Evolutionary conservation across 352 stramenopile genomes (phyloP).

Genomic region (Pythium coloratum): DNA sequence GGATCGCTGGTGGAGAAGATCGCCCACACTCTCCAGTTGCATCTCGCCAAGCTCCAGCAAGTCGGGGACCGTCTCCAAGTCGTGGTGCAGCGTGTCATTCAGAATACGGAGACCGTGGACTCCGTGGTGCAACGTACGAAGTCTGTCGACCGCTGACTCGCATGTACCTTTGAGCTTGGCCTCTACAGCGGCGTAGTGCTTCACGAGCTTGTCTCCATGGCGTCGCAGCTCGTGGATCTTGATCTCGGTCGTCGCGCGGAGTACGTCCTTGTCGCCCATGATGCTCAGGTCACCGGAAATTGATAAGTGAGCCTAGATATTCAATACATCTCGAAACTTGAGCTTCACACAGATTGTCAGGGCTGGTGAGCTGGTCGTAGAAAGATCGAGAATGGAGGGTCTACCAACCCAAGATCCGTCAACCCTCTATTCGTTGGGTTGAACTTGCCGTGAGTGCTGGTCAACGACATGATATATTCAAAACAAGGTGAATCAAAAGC

Average conservation of each 20-base stretch:
- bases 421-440: not conserved
- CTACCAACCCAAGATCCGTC: too few relatives aligned
- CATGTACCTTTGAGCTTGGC: constrained; percentile 7
- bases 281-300: not conserved
- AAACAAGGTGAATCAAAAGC: not conserved
- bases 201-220: constrained; percentile 42
- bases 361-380: too few relatives aligned
- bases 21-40: constrained; percentile 34
- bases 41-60: constrained; percentile 38
- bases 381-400: not conserved
- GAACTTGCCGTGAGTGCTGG: not conserved
- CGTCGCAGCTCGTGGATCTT: constrained; percentile 50
- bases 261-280: constrained; percentile 30
- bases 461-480: not conserved
- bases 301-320: not conserved
- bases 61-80: constrained; percentile 32
- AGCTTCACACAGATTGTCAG: too few relatives aligned
- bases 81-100: constrained; percentile 40
- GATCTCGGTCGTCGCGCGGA: constrained; percentile 48
- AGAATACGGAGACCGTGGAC: constrained; percentile 50
- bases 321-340: too few relatives aligned
- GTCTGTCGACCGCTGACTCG: constrained; percentile 10
- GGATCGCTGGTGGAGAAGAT: constrained; percentile 28
- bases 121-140: constrained; percentile 38
- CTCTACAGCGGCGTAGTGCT: constrained; percentile 39